A percentile compares a stretch with the other conserved stretches of the same genome.
Evolutionary conservation across 176 grass and related monocot species (phyloP).

Genomic region (Aegilops sharonensis): DNA sequence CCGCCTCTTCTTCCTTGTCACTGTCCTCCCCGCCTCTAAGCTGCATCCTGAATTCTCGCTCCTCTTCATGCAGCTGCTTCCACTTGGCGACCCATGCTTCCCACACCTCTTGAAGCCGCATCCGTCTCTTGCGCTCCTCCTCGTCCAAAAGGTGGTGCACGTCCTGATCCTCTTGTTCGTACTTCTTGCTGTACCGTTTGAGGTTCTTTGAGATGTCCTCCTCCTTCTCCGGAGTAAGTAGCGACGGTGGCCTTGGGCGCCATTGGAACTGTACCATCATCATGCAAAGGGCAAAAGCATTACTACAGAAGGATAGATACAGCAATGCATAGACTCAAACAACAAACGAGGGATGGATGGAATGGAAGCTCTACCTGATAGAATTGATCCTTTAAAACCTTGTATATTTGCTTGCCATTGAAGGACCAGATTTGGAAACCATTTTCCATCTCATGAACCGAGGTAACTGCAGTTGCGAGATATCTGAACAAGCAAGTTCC

Average conservation of each 20-base stretch:
- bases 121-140: slow-evolving; percentile 66
- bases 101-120: slow-evolving; percentile 72
- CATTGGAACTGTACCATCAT: slow-evolving; percentile 17
- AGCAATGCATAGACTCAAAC: background rate
- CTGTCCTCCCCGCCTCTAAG: slow-evolving; percentile 68
- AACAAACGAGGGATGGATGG: background rate
- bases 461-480: slow-evolving; percentile 76
- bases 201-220: slow-evolving; percentile 74
- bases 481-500: slow-evolving; percentile 42
- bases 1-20: slow-evolving; percentile 75
- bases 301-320: background rate
- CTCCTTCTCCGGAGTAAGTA: slow-evolving; percentile 45
- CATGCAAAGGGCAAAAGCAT: background rate
- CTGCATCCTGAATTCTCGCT: slow-evolving; percentile 40
- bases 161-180: slow-evolving; percentile 78
- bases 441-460: slow-evolving; percentile 96
- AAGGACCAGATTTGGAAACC: slow-evolving; percentile 93
- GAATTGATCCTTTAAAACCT: slow-evolving; percentile 54
- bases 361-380: slow-evolving; percentile 54
- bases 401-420: slow-evolving; percentile 61
- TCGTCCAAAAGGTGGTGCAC: slow-evolving; percentile 50
- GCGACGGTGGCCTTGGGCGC: slow-evolving; percentile 61
- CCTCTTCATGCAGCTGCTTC: slow-evolving; percentile 75
- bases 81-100: slow-evolving; percentile 67
- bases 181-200: slow-evolving; percentile 87